Evolutionary conservation across 495 filamentous ascomycete genomes (phyloP).

Genomic region (Aspergillus sclerotioniger): DNA sequence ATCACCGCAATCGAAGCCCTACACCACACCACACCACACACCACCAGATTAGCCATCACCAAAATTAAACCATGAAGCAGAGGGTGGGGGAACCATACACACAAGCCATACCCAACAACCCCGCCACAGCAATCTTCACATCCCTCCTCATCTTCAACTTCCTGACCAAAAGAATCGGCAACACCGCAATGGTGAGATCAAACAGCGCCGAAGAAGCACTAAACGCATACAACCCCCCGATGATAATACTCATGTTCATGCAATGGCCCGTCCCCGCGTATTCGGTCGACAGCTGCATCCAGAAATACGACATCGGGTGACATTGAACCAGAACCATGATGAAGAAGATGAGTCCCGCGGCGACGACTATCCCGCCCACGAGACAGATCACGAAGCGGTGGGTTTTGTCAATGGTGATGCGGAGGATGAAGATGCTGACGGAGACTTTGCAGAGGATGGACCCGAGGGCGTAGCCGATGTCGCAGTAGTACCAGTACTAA

Average conservation of each 20-base stretch:
- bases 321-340: constrained; percentile 9
- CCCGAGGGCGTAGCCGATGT: constrained; percentile 7
- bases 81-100: constrained; percentile 13
- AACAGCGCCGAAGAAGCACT: constrained; percentile 22
- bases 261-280: constrained; percentile 18
- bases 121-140: constrained; percentile 16
- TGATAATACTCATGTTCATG: constrained; percentile 5
- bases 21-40: too few relatives aligned
- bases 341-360: constrained; percentile 7
- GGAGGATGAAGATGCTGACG: constrained; percentile 11
- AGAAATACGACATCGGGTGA: constrained; percentile 10
- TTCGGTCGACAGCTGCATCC: neutral
- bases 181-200: constrained; percentile 24
- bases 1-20: constrained; percentile 24
- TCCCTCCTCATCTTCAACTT: constrained; percentile 21
- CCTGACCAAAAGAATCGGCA: constrained; percentile 19
- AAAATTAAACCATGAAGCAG: too few relatives aligned
- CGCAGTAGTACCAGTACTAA: constrained; percentile 14
- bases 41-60: too few relatives aligned
- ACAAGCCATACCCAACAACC: constrained; percentile 23
- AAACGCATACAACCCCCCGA: constrained; percentile 22
- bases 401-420: constrained; percentile 4
- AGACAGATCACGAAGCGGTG: constrained; percentile 5
- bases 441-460: constrained; percentile 13
- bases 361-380: neutral